Evolutionary conservation across 768 basidiomycete genomes (phyloP).

Genomic region (Lactifluus hygrophoroides): DNA sequence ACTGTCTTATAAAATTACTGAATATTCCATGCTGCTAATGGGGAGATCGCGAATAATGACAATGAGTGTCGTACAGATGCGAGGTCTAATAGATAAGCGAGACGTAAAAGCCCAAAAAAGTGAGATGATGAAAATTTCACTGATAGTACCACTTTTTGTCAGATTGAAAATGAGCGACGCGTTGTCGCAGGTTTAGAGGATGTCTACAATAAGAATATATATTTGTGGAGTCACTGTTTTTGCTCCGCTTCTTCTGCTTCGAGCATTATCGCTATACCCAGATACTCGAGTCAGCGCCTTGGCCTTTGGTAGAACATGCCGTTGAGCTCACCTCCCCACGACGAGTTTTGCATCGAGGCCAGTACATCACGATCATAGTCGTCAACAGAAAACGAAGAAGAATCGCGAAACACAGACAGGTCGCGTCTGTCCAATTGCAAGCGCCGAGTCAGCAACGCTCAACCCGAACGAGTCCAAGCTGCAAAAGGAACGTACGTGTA

Average conservation of each 20-base stretch:
- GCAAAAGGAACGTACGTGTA: constrained; percentile 37
- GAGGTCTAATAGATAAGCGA: constrained; percentile 6
- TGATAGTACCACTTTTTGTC: background rate
- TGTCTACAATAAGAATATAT: background rate
- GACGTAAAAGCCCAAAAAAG: background rate
- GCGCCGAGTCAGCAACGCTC: background rate
- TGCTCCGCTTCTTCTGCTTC: constrained; percentile 37
- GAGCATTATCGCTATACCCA: constrained; percentile 33
- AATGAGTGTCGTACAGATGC: constrained; percentile 15
- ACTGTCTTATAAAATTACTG: constrained; percentile 5
- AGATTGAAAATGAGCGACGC: background rate
- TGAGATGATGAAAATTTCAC: background rate
- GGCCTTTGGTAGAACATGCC: background rate
- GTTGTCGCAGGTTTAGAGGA: background rate
- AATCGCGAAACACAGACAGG: constrained; percentile 22
- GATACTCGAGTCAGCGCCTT: background rate
- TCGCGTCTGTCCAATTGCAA: constrained; percentile 23
- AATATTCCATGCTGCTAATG: constrained; percentile 4
- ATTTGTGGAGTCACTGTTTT: background rate
- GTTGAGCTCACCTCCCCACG: constrained; percentile 54
- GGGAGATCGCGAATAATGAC: constrained; percentile 4
- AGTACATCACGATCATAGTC: constrained; percentile 36
- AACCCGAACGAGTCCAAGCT: background rate
- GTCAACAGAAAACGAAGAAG: constrained; percentile 23
- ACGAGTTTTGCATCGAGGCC: constrained; percentile 54